Percentiles rank a stretch among this genome's conserved stretches.
These are phyloP conservation scores for Yueomyces sp. DNA, from an alignment of 805 yeast genomes.

Conservation along the genomic window DNA sequence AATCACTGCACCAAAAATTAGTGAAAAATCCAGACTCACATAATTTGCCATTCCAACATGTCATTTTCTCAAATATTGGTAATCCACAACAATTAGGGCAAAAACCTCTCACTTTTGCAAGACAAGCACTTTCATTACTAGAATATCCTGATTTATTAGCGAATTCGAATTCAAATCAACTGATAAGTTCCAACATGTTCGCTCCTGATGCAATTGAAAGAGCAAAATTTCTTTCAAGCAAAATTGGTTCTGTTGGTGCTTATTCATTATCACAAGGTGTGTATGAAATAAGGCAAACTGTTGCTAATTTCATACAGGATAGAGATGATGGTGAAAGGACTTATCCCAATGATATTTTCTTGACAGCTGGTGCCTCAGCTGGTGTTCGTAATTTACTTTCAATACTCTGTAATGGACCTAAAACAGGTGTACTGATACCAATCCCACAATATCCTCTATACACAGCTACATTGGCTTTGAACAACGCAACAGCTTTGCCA, in stretches of 20 bases:
- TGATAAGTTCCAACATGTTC: constrained; percentile 14
- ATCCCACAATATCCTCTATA: constrained; percentile 97
- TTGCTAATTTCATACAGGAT: constrained; percentile 63
- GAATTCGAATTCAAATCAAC: constrained; percentile 5
- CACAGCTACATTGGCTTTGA: constrained; percentile 85
- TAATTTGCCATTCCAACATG: constrained; percentile 53
- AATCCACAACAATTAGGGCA: constrained; percentile 97
- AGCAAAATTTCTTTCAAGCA: constrained; percentile 45
- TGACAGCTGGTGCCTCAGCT: constrained; percentile 90
- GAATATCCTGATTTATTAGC: constrained; percentile 68
- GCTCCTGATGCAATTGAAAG: constrained; percentile 65
- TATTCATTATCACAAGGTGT: constrained; percentile 92
- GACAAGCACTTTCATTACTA: constrained; percentile 76
- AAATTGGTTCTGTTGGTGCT: constrained; percentile 82
- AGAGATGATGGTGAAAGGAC: constrained; percentile 72
- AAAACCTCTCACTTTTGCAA: constrained; percentile 85
- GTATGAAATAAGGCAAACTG: constrained; percentile 51
- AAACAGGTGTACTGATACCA: constrained; percentile 79
- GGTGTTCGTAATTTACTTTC: constrained; percentile 76
- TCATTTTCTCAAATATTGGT: constrained; percentile 89
- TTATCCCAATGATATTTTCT: constrained; percentile 57
- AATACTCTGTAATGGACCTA: constrained; percentile 50
- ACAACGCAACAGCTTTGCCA: constrained; percentile 71
- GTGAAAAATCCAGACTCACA: constrained; percentile 36
- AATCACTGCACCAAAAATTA: constrained; percentile 54